These are phyloP conservation scores for Parsonsia alboflavescens DNA, from an alignment of 257 asterid genomes.

Conservation along the genomic window DNA sequence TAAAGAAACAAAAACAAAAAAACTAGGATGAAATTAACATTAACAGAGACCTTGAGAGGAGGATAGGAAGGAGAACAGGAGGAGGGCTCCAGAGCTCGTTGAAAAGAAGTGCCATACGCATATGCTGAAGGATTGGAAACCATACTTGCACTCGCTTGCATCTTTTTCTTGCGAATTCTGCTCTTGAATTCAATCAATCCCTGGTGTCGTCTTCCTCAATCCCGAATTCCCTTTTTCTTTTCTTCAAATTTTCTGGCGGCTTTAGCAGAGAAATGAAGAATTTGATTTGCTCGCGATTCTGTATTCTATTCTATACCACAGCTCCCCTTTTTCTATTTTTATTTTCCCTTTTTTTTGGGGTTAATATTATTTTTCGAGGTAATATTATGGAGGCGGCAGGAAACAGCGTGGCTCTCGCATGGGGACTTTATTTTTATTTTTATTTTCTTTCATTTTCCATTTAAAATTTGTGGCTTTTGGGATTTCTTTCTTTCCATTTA, in stretches of 20 bases:
- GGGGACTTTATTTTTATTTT: too few species aligned
- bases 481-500: too few species aligned
- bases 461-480: too few species aligned
- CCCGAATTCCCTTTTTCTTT: neutral
- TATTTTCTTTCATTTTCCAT: too few species aligned
- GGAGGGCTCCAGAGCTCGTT: conserved; percentile 36
- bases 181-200: neutral
- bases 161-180: neutral
- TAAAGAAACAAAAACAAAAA: too few species aligned
- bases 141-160: conserved; percentile 30
- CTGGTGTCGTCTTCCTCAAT: neutral
- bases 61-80: conserved; percentile 35
- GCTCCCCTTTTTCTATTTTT: too few species aligned
- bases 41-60: conserved; percentile 14
- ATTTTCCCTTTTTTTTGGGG: neutral
- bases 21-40: neutral
- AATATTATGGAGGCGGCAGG: too few species aligned
- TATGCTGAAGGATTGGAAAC: conserved; percentile 38
- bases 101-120: conserved; percentile 22
- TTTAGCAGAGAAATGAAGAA: neutral
- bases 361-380: too few species aligned
- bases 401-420: too few species aligned
- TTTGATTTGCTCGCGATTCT: neutral
- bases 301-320: neutral
- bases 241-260: neutral